Evolutionary conservation across 805 yeast genomes (phyloP).

Genomic region (Maudiozyma turicensis): DNA sequence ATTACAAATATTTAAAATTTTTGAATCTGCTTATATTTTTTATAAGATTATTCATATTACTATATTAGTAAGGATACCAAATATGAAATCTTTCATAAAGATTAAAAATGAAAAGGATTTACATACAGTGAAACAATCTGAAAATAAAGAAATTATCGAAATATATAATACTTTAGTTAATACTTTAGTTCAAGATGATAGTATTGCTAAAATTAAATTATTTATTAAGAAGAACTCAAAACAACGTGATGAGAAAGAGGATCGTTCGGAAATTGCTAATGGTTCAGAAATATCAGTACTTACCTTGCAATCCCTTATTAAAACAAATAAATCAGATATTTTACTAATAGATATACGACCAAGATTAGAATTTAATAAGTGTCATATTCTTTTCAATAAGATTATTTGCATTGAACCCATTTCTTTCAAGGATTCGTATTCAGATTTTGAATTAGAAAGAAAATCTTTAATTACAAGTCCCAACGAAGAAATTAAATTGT

Average conservation of each 20-base stretch:
- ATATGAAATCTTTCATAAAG: constrained; percentile 14
- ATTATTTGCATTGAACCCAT: constrained; percentile 72
- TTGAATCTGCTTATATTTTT: constrained; percentile 28
- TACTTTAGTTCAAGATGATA: constrained; percentile 23
- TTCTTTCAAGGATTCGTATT: constrained; percentile 39
- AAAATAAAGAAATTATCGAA: constrained; percentile 21
- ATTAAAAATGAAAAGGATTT: constrained; percentile 12
- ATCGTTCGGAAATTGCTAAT: neutral
- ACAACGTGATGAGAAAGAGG: neutral
- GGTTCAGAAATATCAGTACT: too few relatives aligned
- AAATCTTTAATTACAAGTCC: constrained; percentile 50
- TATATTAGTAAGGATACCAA: constrained; percentile 23
- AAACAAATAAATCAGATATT: constrained; percentile 14
- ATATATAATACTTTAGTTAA: constrained; percentile 27
- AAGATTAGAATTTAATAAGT: constrained; percentile 45
- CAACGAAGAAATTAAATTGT: constrained; percentile 42
- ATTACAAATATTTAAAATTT: constrained; percentile 10
- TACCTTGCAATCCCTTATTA: neutral
- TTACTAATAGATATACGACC: constrained; percentile 69
- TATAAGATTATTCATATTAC: constrained; percentile 27
- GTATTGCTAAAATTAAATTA: constrained; percentile 18
- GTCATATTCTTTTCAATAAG: constrained; percentile 53
- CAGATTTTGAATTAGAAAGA: constrained; percentile 59
- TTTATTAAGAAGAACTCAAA: constrained; percentile 12
- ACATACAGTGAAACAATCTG: constrained; percentile 3